Evolutionary conservation across 768 basidiomycete species (phyloP).

Genomic region (Suillus ampliporus): DNA sequence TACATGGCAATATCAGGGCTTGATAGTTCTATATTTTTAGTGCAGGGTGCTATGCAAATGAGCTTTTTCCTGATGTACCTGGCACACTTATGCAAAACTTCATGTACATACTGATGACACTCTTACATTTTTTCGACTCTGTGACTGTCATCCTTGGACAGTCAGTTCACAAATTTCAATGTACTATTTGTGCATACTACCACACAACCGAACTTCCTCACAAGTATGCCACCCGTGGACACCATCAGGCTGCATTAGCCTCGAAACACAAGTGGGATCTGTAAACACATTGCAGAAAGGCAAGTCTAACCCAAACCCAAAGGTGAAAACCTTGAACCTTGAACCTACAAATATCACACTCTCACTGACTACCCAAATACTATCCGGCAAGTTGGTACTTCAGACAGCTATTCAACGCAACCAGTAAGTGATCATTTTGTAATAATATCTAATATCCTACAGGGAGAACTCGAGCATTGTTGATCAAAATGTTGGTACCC

Average conservation of each 20-base stretch:
- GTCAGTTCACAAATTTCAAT: slow-evolving; percentile 27
- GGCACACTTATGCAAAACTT: slow-evolving; percentile 44
- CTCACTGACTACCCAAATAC: slow-evolving; percentile 19
- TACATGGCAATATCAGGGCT: no score
- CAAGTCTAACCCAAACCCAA: background rate
- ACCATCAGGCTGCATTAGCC: slow-evolving; percentile 13
- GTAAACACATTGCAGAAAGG: no score
- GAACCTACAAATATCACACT: slow-evolving; percentile 22
- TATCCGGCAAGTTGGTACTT: slow-evolving; percentile 34
- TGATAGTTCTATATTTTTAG: no score
- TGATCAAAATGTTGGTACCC: slow-evolving; percentile 41
- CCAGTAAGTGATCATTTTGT: slow-evolving; percentile 22
- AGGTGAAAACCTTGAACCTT: slow-evolving; percentile 18
- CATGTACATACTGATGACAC: slow-evolving; percentile 34
- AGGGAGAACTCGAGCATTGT: slow-evolving; percentile 47
- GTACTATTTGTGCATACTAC: slow-evolving; percentile 25
- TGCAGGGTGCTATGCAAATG: no score
- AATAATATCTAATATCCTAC: background rate
- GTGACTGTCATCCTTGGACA: slow-evolving; percentile 26
- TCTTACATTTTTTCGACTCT: slow-evolving; percentile 25
- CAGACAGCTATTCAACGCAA: slow-evolving; percentile 44
- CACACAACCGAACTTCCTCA: slow-evolving; percentile 35
- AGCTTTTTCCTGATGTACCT: no score
- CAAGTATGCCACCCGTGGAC: slow-evolving; percentile 31
- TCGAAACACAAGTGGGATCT: slow-evolving; percentile 7